Evolutionary conservation across 202 grass and related monocot genomes (phyloP).

Genomic region (Saccharum hybrid): DNA sequence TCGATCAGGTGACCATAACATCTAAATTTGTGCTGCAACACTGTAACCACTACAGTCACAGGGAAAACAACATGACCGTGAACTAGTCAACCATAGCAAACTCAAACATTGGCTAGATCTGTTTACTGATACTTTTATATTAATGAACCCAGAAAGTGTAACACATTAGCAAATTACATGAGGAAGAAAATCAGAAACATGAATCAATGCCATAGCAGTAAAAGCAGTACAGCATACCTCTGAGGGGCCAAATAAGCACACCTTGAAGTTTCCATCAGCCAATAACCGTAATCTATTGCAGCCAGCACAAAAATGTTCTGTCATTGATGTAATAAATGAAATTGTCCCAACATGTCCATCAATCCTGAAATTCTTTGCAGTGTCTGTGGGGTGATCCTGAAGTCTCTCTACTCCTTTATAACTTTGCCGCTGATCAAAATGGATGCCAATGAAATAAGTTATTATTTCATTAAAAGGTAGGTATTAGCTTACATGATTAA

Average conservation of each 20-base stretch:
- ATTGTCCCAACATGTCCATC: slow-evolving; percentile 81
- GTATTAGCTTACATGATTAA: slow-evolving; percentile 23
- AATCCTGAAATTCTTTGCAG: slow-evolving; percentile 83
- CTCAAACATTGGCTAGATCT: slow-evolving; percentile 8
- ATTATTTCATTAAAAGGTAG: slow-evolving; percentile 1
- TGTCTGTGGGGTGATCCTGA: slow-evolving; percentile 74
- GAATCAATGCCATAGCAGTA: not conserved
- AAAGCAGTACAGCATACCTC: slow-evolving; percentile 64
- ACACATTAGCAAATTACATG: slow-evolving; percentile 9
- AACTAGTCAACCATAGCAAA: slow-evolving; percentile 5
- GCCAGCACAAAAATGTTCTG: slow-evolving; percentile 93
- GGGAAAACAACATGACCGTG: not conserved
- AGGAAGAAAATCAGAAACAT: not conserved
- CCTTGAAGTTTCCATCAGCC: slow-evolving; percentile 98
- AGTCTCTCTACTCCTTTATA: slow-evolving; percentile 84
- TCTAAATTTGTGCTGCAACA: slow-evolving; percentile 2
- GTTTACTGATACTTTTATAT: slow-evolving; percentile 13
- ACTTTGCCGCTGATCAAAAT: slow-evolving; percentile 57
- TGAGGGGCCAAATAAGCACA: slow-evolving; percentile 93
- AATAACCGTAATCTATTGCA: slow-evolving; percentile 90
- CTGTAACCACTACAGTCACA: not conserved
- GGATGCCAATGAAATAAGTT: slow-evolving; percentile 25
- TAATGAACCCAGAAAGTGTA: not conserved
- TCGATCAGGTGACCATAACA: not conserved
- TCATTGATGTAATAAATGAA: slow-evolving; percentile 99